Percentiles rank a stretch among this genome's conserved stretches.
These are phyloP conservation scores for Yarrowia bubula DNA, from an alignment of 805 yeast genomes.

Conservation along the genomic window DNA sequence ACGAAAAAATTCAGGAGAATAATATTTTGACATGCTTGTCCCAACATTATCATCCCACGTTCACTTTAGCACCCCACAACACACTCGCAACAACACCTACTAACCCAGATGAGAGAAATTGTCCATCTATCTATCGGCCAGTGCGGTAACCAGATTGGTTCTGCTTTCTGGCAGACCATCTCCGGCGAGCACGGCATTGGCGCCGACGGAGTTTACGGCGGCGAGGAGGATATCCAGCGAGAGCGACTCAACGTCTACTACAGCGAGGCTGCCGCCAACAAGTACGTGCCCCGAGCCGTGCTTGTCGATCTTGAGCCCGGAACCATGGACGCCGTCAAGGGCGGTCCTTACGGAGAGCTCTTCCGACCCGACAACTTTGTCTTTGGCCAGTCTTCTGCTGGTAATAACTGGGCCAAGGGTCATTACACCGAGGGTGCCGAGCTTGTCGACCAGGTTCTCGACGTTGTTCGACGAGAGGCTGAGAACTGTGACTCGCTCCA, in stretches of 20 bases:
- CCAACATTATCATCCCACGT: not conserved
- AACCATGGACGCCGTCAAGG: slow-evolving; percentile 79
- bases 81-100: not conserved
- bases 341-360: slow-evolving; percentile 76
- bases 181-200: slow-evolving; percentile 45
- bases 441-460: slow-evolving; percentile 84
- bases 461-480: slow-evolving; percentile 88
- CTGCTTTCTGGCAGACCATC: slow-evolving; percentile 46
- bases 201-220: slow-evolving; percentile 37
- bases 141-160: slow-evolving; percentile 93
- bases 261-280: slow-evolving; percentile 80
- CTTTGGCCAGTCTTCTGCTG: slow-evolving; percentile 89
- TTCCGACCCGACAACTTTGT: slow-evolving; percentile 92
- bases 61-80: not conserved
- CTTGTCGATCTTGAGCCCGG: slow-evolving; percentile 93
- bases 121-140: slow-evolving; percentile 95
- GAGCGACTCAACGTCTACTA: slow-evolving; percentile 77
- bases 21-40: not conserved
- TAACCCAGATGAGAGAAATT: slow-evolving; percentile 28
- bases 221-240: slow-evolving; percentile 35
- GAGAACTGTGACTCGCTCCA: slow-evolving; percentile 90
- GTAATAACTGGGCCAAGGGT: slow-evolving; percentile 97
- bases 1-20: slow-evolving; percentile 7
- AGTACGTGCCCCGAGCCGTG: slow-evolving; percentile 91
- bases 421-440: slow-evolving; percentile 97